Percentiles rank a stretch among this genome's conserved stretches.
phyloP scores from a whole-genome alignment of 768 basidiomycete genomes.

The Suillus ampliporus region DNA sequence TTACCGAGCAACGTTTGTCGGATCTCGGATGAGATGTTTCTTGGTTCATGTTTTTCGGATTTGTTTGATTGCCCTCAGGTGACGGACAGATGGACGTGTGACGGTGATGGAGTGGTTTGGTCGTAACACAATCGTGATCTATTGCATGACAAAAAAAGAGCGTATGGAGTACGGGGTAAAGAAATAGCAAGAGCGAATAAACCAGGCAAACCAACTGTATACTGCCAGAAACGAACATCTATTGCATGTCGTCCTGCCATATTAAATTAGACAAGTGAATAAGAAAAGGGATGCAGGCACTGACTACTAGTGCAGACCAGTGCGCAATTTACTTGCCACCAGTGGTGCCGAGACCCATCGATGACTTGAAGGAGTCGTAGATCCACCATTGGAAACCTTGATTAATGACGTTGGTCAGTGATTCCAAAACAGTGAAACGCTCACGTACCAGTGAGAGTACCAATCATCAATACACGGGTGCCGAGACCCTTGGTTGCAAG shows the following conservation, averaged over 20 bases:
- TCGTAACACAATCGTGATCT: slow-evolving; percentile 8
- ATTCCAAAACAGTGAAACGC: not conserved
- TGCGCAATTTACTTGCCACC: slow-evolving; percentile 73
- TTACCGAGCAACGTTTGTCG: not conserved
- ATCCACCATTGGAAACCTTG: slow-evolving; percentile 94
- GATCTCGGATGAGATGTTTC: not conserved
- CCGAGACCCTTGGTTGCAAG: slow-evolving; percentile 88
- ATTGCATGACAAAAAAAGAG: slow-evolving; percentile 8
- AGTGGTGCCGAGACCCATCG: slow-evolving; percentile 87
- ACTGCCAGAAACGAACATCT: slow-evolving; percentile 11
- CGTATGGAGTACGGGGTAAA: not conserved
- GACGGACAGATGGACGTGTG: not conserved
- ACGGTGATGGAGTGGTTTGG: not conserved
- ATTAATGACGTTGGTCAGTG: slow-evolving; percentile 6
- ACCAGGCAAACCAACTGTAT: slow-evolving; percentile 7
- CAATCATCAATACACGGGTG: slow-evolving; percentile 87
- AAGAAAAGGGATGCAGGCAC: not conserved
- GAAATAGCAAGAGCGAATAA: slow-evolving; percentile 10
- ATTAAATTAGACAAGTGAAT: not conserved
- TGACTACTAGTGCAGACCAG: not conserved
- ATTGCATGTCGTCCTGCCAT: slow-evolving; percentile 19
- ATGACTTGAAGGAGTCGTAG: slow-evolving; percentile 84
- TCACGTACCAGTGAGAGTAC: slow-evolving; percentile 51
- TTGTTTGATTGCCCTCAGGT: not conserved
- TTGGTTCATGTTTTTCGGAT: too few species aligned